Percentiles rank a stretch among this genome's conserved stretches.
Evolutionary conservation across 2,329 filamentous ascomycete genomes (phyloP).

Genomic region (Myriosclerotinia curreyana): DNA sequence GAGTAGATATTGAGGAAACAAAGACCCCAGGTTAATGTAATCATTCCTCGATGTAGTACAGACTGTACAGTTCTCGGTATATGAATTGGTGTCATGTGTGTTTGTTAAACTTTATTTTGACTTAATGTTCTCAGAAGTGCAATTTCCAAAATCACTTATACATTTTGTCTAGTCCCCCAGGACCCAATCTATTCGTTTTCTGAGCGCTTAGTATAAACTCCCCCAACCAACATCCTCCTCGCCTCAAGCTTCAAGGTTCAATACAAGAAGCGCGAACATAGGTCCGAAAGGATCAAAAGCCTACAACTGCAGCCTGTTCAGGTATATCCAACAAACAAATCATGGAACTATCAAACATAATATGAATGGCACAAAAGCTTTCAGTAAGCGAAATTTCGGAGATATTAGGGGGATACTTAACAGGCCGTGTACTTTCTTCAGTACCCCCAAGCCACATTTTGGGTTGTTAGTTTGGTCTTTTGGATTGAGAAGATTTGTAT

Average conservation of each 20-base stretch:
- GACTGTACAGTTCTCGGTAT: too few species aligned
- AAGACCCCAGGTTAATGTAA: too few species aligned
- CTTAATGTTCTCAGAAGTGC: not conserved
- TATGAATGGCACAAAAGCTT: not conserved
- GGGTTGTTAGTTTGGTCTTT: not conserved
- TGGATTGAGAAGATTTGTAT: not conserved
- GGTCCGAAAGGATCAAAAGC: not conserved
- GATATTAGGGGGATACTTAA: not conserved
- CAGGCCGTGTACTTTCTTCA: not conserved
- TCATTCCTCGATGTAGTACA: too few species aligned
- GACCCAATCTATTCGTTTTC: too few species aligned
- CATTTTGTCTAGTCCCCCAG: too few species aligned
- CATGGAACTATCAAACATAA: not conserved
- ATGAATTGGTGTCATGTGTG: too few species aligned
- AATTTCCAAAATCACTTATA: too few species aligned
- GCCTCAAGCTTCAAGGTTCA: not conserved
- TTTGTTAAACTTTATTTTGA: too few species aligned
- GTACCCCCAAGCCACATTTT: not conserved
- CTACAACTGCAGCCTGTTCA: not conserved
- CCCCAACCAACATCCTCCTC: not conserved
- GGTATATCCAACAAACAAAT: conserved; percentile 1
- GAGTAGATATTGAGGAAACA: too few species aligned
- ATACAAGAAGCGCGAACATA: not conserved
- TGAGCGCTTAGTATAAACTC: not conserved
- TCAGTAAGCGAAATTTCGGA: not conserved